Evolutionary conservation across 2,329 filamentous ascomycete species (phyloP).

Genomic region (Alternaria novae-zelandiae): DNA sequence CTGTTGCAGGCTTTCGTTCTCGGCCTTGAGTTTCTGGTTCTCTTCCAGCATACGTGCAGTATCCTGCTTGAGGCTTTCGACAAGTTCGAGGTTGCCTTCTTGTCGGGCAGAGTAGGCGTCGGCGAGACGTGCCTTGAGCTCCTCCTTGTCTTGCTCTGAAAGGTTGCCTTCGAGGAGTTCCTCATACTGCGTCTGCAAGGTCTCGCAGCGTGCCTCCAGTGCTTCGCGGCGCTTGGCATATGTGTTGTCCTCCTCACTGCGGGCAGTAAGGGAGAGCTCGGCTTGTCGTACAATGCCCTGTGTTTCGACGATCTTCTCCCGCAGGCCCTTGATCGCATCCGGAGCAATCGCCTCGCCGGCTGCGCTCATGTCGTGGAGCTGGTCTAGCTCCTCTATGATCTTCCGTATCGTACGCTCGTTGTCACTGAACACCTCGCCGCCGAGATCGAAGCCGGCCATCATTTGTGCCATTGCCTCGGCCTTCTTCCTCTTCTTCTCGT

Average conservation of each 20-base stretch:
- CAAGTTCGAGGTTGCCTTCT: conserved; percentile 73
- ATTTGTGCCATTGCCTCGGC: conserved; percentile 99
- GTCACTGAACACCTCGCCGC: conserved; percentile 89
- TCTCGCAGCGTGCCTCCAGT: conserved; percentile 76
- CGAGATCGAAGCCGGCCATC: conserved; percentile 98
- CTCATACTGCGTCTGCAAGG: conserved; percentile 83
- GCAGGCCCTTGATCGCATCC: conserved; percentile 79
- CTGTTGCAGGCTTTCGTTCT: conserved; percentile 80
- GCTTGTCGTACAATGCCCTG: conserved; percentile 93
- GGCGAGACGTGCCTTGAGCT: conserved; percentile 80
- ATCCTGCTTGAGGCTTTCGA: conserved; percentile 78
- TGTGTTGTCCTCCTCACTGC: conserved; percentile 66
- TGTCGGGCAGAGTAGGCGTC: conserved; percentile 78
- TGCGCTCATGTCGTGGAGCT: conserved; percentile 76
- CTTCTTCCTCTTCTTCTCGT: conserved; percentile 99
- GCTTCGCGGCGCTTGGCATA: conserved; percentile 71
- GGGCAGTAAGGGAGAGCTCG: conserved; percentile 82
- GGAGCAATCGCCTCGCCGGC: conserved; percentile 80
- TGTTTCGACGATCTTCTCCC: conserved; percentile 81
- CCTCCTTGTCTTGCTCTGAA: conserved; percentile 77
- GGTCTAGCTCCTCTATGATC: conserved; percentile 82
- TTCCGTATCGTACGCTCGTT: conserved; percentile 86
- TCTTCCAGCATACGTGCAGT: conserved; percentile 80
- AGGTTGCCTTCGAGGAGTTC: conserved; percentile 81
- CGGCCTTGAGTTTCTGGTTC: conserved; percentile 77